These are phyloP conservation scores for Neurospora cerealis DNA, from an alignment of 495 filamentous ascomycete genomes.

Conservation along the genomic window DNA sequence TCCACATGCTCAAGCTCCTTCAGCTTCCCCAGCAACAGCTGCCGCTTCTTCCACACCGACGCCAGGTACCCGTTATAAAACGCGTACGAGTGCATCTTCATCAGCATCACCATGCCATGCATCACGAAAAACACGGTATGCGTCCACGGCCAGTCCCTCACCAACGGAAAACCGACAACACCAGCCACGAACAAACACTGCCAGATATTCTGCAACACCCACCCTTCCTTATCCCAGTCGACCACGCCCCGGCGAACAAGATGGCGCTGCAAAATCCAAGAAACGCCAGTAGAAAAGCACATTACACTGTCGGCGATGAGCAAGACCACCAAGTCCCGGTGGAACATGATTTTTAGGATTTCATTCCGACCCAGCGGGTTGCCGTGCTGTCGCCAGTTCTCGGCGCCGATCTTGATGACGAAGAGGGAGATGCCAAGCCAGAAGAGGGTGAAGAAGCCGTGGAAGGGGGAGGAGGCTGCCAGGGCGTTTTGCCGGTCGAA, in stretches of 20 bases:
- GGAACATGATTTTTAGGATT: slow-evolving; percentile 69
- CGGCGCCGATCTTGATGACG: slow-evolving; percentile 50
- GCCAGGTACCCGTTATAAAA: slow-evolving; percentile 70
- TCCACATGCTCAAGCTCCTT: slow-evolving; percentile 26
- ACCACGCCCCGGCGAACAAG: slow-evolving; percentile 42
- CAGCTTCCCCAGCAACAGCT: slow-evolving; percentile 20
- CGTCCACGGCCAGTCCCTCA: slow-evolving; percentile 69
- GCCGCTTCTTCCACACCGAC: slow-evolving; percentile 41
- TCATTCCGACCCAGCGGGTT: slow-evolving; percentile 56
- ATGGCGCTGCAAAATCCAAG: slow-evolving; percentile 48
- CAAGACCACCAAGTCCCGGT: slow-evolving; percentile 52
- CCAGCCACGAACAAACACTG: slow-evolving; percentile 49
- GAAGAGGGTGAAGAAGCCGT: slow-evolving; percentile 70
- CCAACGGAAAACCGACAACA: slow-evolving; percentile 49
- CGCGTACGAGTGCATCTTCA: slow-evolving; percentile 72
- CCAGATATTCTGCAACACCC: slow-evolving; percentile 62
- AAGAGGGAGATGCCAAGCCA: slow-evolving; percentile 57
- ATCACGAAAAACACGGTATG: slow-evolving; percentile 60
- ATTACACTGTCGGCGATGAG: slow-evolving; percentile 57
- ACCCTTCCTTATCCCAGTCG: slow-evolving; percentile 53
- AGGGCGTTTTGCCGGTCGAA: slow-evolving; percentile 59
- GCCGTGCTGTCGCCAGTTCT: slow-evolving; percentile 54
- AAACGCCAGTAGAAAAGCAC: slow-evolving; percentile 47
- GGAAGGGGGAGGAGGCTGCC: slow-evolving; percentile 49
- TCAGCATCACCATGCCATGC: slow-evolving; percentile 59